Evolutionary conservation across 2,329 filamentous ascomycete genomes (phyloP).

Genomic region (Leptosphaerulina australis): DNA sequence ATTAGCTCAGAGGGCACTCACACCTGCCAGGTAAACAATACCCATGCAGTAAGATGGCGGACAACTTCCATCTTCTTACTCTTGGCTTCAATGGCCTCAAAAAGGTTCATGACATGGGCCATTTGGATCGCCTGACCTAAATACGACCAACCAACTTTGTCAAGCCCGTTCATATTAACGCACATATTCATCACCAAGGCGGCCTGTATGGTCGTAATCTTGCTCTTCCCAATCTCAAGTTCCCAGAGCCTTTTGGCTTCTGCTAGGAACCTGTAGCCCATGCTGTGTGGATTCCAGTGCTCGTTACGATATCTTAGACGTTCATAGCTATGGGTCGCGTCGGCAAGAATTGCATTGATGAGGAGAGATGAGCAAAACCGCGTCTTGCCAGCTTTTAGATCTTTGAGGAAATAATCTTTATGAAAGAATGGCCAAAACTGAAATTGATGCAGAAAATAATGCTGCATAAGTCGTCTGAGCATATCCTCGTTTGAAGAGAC

Average conservation of each 20-base stretch:
- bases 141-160: slow-evolving; percentile 20
- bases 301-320: slow-evolving; percentile 3
- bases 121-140: slow-evolving; percentile 18
- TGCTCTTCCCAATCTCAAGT: slow-evolving; percentile 10
- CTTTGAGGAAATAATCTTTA: slow-evolving; percentile 4
- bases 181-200: slow-evolving; percentile 13
- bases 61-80: no score
- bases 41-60: no score
- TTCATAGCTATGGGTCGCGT: neutral
- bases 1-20: no score
- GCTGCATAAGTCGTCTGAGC: neutral
- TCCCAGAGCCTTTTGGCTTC: slow-evolving; percentile 24
- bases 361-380: slow-evolving; percentile 6
- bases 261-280: slow-evolving; percentile 18
- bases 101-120: no score
- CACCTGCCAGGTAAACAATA: no score
- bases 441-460: slow-evolving; percentile 3
- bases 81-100: no score
- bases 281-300: slow-evolving; percentile 19
- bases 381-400: neutral
- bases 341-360: slow-evolving; percentile 7
- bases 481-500: neutral
- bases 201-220: slow-evolving; percentile 26
- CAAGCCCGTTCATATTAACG: slow-evolving; percentile 12
- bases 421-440: slow-evolving; percentile 4